Conservation (phyloP, 2,329 filamentous ascomycete genomes). For the Thermothelomyces thermophilus region DNA sequence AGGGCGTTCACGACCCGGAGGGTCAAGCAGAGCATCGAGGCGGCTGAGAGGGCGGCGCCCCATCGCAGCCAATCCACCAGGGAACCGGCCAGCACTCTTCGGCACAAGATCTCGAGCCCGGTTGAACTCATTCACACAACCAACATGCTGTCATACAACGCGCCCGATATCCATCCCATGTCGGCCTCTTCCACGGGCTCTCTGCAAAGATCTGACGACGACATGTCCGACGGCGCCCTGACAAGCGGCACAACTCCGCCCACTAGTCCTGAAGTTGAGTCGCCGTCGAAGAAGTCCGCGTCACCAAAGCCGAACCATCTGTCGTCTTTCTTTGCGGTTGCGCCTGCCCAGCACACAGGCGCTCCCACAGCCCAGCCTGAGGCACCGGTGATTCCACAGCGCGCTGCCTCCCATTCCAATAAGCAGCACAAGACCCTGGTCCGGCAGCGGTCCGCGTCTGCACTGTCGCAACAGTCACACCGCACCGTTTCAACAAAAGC, state of each 20-base stretch:
- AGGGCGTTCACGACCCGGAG: constrained; percentile 67
- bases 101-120: constrained; percentile 77
- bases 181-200: constrained; percentile 42
- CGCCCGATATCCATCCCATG: constrained; percentile 65
- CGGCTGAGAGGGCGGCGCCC: constrained; percentile 38
- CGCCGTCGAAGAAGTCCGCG: constrained; percentile 37
- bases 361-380: constrained; percentile 35
- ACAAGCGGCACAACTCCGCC: constrained; percentile 55
- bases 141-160: constrained; percentile 93
- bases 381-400: constrained; percentile 65
- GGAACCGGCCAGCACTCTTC: constrained; percentile 41
- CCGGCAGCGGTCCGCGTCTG: constrained; percentile 36
- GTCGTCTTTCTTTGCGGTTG: constrained; percentile 58
- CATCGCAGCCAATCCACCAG: constrained; percentile 48
- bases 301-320: constrained; percentile 60
- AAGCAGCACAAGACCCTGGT: constrained; percentile 67
- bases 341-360: constrained; percentile 36
- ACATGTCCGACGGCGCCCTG: constrained; percentile 58
- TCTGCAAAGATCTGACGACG: constrained; percentile 57
- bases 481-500: constrained; percentile 50
- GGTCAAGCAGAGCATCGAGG: constrained; percentile 48
- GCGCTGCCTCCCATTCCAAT: constrained; percentile 84
- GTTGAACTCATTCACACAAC: constrained; percentile 87
- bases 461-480: constrained; percentile 49
- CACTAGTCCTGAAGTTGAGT: constrained; percentile 59